A percentile compares a stretch with the other conserved stretches of the same genome.
phyloP scores from a whole-genome alignment of 768 basidiomycete species.

The Filobasidium floriforme region DNA sequence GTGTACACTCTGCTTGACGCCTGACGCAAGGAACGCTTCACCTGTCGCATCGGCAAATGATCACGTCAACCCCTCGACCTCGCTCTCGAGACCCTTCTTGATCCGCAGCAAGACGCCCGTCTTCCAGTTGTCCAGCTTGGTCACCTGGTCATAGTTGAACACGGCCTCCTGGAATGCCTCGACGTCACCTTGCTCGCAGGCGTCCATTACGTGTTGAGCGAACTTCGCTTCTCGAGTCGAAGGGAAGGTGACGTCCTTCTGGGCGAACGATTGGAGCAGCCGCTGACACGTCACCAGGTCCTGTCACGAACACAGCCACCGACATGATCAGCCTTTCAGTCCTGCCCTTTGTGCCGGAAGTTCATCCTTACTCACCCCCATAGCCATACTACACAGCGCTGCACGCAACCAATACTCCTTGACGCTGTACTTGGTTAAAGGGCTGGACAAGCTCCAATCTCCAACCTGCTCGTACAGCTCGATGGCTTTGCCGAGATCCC shows the following conservation, averaged over 20 bases:
- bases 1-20: not conserved
- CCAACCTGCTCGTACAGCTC: slow-evolving; percentile 85
- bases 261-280: slow-evolving; percentile 66
- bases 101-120: slow-evolving; percentile 81
- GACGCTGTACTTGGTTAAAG: slow-evolving; percentile 93
- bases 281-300: slow-evolving; percentile 76
- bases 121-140: slow-evolving; percentile 94
- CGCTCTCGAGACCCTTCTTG: slow-evolving; percentile 68
- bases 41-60: no score
- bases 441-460: slow-evolving; percentile 65
- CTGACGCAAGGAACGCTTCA: no score
- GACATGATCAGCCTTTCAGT: no score
- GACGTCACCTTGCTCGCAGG: slow-evolving; percentile 63
- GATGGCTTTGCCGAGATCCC: slow-evolving; percentile 76
- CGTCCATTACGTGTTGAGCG: slow-evolving; percentile 65
- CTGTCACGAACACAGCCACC: slow-evolving; percentile 47
- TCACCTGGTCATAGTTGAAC: slow-evolving; percentile 85
- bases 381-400: slow-evolving; percentile 77
- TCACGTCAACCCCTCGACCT: slow-evolving; percentile 48
- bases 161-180: slow-evolving; percentile 73
- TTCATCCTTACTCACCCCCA: slow-evolving; percentile 57
- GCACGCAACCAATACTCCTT: slow-evolving; percentile 94
- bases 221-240: slow-evolving; percentile 92
- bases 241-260: slow-evolving; percentile 75
- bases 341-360: no score